Base-by-base conservation (phyloP, 768 basidiomycete genomes). In the Lentinula detonsa region DNA sequence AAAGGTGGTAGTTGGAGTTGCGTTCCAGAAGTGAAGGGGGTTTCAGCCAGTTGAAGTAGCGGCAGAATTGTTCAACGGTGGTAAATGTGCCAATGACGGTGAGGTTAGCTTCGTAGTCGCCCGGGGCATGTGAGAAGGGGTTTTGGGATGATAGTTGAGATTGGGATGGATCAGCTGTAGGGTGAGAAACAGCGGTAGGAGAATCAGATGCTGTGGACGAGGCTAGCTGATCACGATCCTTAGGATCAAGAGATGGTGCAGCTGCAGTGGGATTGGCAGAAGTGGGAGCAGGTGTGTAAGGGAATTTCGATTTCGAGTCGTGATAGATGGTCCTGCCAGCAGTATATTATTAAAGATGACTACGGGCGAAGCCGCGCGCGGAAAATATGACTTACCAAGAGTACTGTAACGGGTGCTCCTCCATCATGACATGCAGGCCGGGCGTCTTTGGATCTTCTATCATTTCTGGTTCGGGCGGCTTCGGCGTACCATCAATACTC, bases 41-140 rank as follows among this genome's bases (percentile, higher is more conserved):
- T 73, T 94, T 94, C 64, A 93, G 86, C 92, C 92, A 94, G 74
- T 94, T 93, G 80, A 93, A 91, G 76, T 93, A 92, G 18, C 93
- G 85, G 73, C 93, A 94, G 77, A 92, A 95, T 33, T 84, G 82
- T 74, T 94, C 91, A 60, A 95, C 94, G 11, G 95, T 95, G 70
- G 86, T 83, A 71, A 95, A 95, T 66, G 91, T 91, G 65, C 93
- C 95, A 62, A 97, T 87, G 55, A 90, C 84, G 35, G 89, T 88
- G 43, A 96, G 76, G 0, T 90, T 88, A 5, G 92, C 93, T 74
- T 94, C 93, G 73, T 94, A 95, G 62, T 91, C 90, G 13, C 16
- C 53, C 2, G 87, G 82, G 15, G 85, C 78, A 35, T 75, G 66
- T 62, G 72, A 59, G 71, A 63, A 35, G 71, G 72, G 69, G 67